Percentiles rank a stretch among this genome's conserved stretches.
These are phyloP conservation scores for Plectosphaerella plurivora DNA, from an alignment of 2,329 filamentous ascomycete species.

Conservation along the genomic window DNA sequence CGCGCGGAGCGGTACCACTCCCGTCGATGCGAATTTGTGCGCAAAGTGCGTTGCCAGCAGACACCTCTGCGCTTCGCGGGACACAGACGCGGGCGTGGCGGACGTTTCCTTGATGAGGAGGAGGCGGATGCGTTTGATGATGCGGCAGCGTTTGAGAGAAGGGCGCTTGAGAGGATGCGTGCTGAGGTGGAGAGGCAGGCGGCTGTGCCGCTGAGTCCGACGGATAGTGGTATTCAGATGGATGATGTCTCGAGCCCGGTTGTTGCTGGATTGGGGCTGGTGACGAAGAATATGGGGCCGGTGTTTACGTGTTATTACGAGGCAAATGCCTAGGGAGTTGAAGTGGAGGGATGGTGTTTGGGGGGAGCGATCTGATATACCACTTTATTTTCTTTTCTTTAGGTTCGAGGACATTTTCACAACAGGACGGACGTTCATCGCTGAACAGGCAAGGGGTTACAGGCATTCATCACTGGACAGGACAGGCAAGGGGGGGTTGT, in stretches of 20 bases:
- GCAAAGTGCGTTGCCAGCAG: conserved; percentile 28
- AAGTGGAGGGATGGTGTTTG: no score
- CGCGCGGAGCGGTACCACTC: conserved; percentile 29
- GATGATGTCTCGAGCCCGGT: background rate
- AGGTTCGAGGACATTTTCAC: no score
- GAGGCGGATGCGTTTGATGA: conserved; percentile 29
- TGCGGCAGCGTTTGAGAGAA: conserved; percentile 16
- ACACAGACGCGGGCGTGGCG: conserved; percentile 22
- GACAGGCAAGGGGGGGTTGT: no score
- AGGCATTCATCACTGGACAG: no score
- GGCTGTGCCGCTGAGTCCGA: background rate
- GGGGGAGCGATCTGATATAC: no score
- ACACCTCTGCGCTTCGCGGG: conserved; percentile 34
- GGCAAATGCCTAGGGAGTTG: background rate
- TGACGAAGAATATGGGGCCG: conserved; percentile 7
- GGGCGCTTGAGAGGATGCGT: conserved; percentile 2
- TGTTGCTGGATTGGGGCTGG: background rate
- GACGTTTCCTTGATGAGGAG: conserved; percentile 26
- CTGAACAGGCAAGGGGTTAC: no score
- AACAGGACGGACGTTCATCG: no score
- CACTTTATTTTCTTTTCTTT: no score
- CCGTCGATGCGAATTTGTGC: conserved; percentile 32
- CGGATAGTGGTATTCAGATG: background rate
- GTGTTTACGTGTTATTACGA: conserved; percentile 12
- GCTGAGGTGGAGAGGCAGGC: background rate